A percentile compares a stretch with the other conserved stretches of the same genome.
These are phyloP conservation scores for Moricandia moricandioides DNA, from an alignment of 345 rosid genomes.

Conservation along the genomic window DNA sequence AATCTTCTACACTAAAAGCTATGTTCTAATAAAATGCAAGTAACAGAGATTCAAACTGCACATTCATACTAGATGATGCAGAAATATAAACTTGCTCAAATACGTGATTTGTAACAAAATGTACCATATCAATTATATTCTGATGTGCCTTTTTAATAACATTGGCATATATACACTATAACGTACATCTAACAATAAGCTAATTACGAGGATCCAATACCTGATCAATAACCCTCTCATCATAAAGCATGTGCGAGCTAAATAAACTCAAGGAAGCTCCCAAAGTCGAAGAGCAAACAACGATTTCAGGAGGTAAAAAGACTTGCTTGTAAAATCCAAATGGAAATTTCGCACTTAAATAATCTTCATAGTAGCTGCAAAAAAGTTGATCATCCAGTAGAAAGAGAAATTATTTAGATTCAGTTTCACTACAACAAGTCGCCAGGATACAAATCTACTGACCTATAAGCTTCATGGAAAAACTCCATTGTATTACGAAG, in stretches of 20 bases:
- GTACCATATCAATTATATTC: not conserved
- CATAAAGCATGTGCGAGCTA: slow-evolving; percentile 78
- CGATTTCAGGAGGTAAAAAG: slow-evolving; percentile 86
- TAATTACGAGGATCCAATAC: slow-evolving; percentile 38
- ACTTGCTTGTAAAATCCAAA: slow-evolving; percentile 93
- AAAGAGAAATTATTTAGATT: slow-evolving; percentile 3
- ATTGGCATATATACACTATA: not conserved
- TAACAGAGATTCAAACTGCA: slow-evolving; percentile 12
- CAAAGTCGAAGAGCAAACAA: slow-evolving; percentile 57
- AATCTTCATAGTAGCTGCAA: slow-evolving; percentile 83
- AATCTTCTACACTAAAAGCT: slow-evolving; percentile 15
- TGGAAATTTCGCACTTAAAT: slow-evolving; percentile 83
- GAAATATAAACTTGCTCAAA: slow-evolving; percentile 1
- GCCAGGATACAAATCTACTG: slow-evolving; percentile 25
- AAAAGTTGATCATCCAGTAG: slow-evolving; percentile 30
- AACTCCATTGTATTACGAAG: slow-evolving; percentile 76
- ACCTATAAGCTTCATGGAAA: slow-evolving; percentile 91
- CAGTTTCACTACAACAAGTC: slow-evolving; percentile 14
- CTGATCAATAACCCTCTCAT: slow-evolving; percentile 92
- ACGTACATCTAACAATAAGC: not conserved
- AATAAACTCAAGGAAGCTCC: slow-evolving; percentile 87
- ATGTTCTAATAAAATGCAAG: slow-evolving; percentile 5
- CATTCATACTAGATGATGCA: not conserved
- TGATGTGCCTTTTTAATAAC: slow-evolving; percentile 3
- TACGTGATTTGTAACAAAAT: not conserved